phyloP scores from a whole-genome alignment of 345 rosid genomes.

The Syzygium grande region DNA sequence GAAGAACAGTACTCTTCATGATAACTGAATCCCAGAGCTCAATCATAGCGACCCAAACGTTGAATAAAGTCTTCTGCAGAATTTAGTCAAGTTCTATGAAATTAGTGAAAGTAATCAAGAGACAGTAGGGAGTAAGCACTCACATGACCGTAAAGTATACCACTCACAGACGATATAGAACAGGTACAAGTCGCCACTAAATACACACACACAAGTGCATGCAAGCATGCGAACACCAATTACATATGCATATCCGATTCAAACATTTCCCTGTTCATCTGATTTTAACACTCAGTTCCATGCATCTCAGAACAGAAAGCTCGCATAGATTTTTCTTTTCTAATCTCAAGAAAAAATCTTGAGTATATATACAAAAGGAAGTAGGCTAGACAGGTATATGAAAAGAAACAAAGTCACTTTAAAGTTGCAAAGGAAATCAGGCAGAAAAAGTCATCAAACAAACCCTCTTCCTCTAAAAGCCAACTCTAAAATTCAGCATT shows the following conservation, averaged over 20 bases:
- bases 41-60: constrained; percentile 63
- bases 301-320: neutral
- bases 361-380: neutral
- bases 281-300: neutral
- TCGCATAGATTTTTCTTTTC: neutral
- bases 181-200: neutral
- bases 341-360: neutral
- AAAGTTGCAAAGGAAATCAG: neutral
- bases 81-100: constrained; percentile 2
- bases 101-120: neutral
- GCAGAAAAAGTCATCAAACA: neutral
- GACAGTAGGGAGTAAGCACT: neutral
- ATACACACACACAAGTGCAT: neutral
- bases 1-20: constrained; percentile 57
- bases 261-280: neutral
- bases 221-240: neutral
- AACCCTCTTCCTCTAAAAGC: neutral
- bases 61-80: constrained; percentile 61
- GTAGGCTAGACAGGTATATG: neutral
- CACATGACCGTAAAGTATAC: neutral
- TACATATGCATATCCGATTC: neutral
- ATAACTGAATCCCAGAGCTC: constrained; percentile 60
- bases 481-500: neutral
- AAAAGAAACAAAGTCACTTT: neutral
- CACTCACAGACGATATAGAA: neutral